These are phyloP conservation scores for Aurantiochytrium sp. DNA, from an alignment of 108 stramenopile species.

Conservation along the genomic window DNA sequence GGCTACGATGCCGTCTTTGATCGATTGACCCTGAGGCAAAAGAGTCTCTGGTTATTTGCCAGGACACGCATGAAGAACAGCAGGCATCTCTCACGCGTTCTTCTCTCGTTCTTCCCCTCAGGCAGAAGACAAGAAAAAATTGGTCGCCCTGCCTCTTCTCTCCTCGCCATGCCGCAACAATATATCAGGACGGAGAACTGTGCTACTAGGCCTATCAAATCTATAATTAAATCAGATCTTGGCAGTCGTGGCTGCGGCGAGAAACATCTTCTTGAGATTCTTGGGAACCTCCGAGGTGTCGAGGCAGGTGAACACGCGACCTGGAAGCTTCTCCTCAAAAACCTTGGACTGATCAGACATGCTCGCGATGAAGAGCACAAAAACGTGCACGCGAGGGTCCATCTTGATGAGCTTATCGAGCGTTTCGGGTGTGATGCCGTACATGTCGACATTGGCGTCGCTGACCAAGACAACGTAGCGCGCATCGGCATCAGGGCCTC, in stretches of 20 bases:
- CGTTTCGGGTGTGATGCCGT: constrained; percentile 50
- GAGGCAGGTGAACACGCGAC: not conserved
- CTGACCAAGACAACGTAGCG: constrained; percentile 57
- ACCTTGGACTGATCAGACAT: constrained; percentile 18
- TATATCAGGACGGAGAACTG: too few species aligned
- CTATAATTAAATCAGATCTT: not conserved
- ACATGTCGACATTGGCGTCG: constrained; percentile 72
- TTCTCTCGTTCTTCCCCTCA: too few species aligned
- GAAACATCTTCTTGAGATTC: constrained; percentile 6
- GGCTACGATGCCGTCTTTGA: too few species aligned
- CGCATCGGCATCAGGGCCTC: not conserved
- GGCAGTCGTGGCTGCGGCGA: not conserved
- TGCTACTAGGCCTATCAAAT: not conserved
- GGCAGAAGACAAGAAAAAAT: too few species aligned
- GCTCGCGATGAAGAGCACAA: constrained; percentile 18
- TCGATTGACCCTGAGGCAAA: too few species aligned
- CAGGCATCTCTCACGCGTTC: too few species aligned
- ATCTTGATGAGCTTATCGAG: not conserved
- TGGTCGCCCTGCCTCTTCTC: too few species aligned
- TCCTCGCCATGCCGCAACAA: too few species aligned
- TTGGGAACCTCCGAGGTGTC: not conserved
- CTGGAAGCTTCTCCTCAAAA: constrained; percentile 9
- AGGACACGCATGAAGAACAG: too few species aligned
- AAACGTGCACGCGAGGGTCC: not conserved
- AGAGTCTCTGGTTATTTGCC: too few species aligned